Evolutionary conservation across 225 moss, liverwort and hornwort genomes (phyloP).

Genomic region (Sphagnum contortum): DNA sequence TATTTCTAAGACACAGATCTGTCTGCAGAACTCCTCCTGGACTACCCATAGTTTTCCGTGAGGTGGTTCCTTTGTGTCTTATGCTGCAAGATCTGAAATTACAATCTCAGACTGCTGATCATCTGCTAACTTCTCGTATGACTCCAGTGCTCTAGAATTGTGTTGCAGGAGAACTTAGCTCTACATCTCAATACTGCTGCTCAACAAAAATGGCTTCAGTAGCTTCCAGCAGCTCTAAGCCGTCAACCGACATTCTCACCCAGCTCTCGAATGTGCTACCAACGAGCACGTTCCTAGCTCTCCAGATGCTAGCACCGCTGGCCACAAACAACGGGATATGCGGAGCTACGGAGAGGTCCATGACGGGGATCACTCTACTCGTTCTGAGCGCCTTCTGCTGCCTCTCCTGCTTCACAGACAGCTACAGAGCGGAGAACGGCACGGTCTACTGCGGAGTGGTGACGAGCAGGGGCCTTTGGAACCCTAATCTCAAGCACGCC

Average conservation of each 20-base stretch:
- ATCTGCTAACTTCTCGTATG: no score
- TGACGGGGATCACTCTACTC: slow-evolving; percentile 25
- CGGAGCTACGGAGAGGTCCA: slow-evolving; percentile 22
- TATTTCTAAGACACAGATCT: no score
- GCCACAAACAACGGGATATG: slow-evolving; percentile 67
- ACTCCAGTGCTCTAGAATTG: no score
- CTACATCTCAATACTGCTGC: no score
- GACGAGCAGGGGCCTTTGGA: slow-evolving; percentile 32
- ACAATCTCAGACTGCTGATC: no score
- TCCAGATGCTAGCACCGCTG: slow-evolving; percentile 52
- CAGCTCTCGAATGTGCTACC: slow-evolving; percentile 52
- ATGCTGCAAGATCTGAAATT: no score
- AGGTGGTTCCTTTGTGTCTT: no score
- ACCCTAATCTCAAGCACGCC: slow-evolving; percentile 16
- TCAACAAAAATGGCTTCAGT: no score
- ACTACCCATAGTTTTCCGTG: no score
- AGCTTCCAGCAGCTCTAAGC: no score
- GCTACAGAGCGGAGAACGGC: slow-evolving; percentile 23
- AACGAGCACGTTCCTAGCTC: slow-evolving; percentile 51
- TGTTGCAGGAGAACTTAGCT: no score
- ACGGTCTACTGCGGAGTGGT: slow-evolving; percentile 42
- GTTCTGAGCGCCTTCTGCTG: slow-evolving; percentile 19
- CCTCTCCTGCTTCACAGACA: slow-evolving; percentile 47
- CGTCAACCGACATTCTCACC: slow-evolving; percentile 14
- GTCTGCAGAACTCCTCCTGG: no score